phyloP scores from a whole-genome alignment of 495 filamentous ascomycete species.

The Gamarada debralockiae region DNA sequence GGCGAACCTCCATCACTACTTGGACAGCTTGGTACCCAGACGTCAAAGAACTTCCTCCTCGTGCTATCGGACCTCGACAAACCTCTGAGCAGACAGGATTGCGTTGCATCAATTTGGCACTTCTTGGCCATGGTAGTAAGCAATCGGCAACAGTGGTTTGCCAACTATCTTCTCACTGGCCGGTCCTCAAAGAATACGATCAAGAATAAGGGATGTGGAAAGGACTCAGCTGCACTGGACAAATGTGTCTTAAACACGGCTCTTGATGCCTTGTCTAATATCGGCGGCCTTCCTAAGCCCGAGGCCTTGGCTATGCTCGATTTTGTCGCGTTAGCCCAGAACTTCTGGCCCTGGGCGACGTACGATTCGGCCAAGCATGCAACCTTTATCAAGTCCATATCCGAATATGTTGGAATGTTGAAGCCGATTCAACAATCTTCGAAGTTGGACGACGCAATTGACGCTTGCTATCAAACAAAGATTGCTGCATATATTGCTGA shows the following conservation, averaged over 20 bases:
- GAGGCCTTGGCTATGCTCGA: conserved; percentile 72
- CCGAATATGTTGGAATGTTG: conserved; percentile 63
- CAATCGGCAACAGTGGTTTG: conserved; percentile 92
- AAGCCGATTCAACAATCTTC: conserved; percentile 41
- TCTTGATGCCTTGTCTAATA: conserved; percentile 65
- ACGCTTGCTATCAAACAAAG: conserved; percentile 56
- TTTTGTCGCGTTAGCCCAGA: conserved; percentile 80
- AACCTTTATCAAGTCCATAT: conserved; percentile 64
- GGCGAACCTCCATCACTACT: conserved; percentile 85
- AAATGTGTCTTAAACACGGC: conserved; percentile 71
- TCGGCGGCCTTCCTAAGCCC: conserved; percentile 57
- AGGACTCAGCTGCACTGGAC: conserved; percentile 25
- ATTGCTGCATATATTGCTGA: conserved; percentile 81
- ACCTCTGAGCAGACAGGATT: conserved; percentile 57
- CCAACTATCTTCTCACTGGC: conserved; percentile 87
- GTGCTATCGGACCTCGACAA: conserved; percentile 74
- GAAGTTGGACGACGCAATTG: conserved; percentile 38
- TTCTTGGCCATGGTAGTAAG: conserved; percentile 85
- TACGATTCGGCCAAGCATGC: conserved; percentile 69
- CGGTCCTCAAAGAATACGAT: conserved; percentile 71
- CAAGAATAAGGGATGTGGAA: conserved; percentile 42
- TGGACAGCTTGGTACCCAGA: conserved; percentile 77
- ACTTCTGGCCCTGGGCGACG: conserved; percentile 90
- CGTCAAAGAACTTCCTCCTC: conserved; percentile 77
- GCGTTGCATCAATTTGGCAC: conserved; percentile 71